Conservation (phyloP, 192 early-diverging fungal genomes). For the Linnemannia elongata region DNA sequence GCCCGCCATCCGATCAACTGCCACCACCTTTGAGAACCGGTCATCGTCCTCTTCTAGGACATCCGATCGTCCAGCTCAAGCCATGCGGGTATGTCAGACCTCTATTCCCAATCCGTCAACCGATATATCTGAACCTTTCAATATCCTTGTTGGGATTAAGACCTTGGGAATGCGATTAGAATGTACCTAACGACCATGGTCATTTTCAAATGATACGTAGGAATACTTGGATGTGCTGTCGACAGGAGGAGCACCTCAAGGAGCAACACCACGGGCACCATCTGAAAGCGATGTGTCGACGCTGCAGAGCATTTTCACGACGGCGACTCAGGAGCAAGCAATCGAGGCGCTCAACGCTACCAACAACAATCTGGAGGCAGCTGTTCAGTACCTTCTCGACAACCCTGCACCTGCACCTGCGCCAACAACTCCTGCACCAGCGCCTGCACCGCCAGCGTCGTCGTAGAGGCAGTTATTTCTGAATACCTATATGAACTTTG, state of each 20-base stretch:
- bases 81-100: conserved; percentile 35
- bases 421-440: neutral
- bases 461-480: neutral
- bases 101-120: neutral
- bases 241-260: conserved; percentile 42
- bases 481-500: neutral
- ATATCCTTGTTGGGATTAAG: neutral
- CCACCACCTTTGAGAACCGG: conserved; percentile 57
- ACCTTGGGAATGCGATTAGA: neutral
- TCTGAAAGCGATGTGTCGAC: conserved; percentile 63
- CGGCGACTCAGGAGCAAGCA: conserved; percentile 62
- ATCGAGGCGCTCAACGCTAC: conserved; percentile 64
- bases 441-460: conserved; percentile 11
- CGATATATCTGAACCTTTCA: neutral
- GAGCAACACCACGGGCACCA: conserved; percentile 47
- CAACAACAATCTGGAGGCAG: conserved; percentile 71
- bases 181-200: too few relatives aligned
- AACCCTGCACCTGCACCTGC: neutral
- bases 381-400: conserved; percentile 65
- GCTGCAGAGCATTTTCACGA: conserved; percentile 70
- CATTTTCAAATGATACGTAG: neutral
- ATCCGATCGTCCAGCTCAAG: conserved; percentile 56
- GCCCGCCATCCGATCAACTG: conserved; percentile 56
- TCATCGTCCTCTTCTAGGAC: conserved; percentile 39
- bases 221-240: conserved; percentile 56